A percentile compares a stretch with the other conserved stretches of the same genome.
Conservation (phyloP, 495 filamentous ascomycete genomes). For the Daldinia bambusicola region DNA sequence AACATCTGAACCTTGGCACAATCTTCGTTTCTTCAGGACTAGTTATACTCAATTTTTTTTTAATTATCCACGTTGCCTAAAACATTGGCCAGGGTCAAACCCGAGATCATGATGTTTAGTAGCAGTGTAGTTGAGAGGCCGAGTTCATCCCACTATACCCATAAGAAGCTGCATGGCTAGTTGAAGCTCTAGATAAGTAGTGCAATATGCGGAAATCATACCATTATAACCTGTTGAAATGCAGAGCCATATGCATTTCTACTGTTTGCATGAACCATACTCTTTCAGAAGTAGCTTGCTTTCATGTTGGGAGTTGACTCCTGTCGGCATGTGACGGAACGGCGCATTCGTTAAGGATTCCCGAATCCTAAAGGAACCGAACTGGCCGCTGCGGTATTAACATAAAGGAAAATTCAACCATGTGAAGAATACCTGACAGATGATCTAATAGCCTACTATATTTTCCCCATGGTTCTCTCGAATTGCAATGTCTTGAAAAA, state of each 20-base stretch:
- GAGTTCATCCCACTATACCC: background rate
- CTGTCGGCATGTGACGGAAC: constrained; percentile 7
- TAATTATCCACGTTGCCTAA: background rate
- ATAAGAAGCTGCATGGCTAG: background rate
- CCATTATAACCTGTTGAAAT: background rate
- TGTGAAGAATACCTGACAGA: background rate
- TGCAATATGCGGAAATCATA: background rate
- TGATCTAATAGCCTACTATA: constrained; percentile 4
- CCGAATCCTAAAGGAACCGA: constrained; percentile 18
- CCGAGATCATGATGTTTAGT: background rate
- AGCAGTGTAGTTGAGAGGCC: background rate
- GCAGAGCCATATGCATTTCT: background rate
- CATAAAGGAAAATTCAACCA: background rate
- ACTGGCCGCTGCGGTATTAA: background rate
- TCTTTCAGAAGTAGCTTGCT: constrained; percentile 25
- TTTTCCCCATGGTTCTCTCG: background rate
- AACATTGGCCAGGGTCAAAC: background rate
- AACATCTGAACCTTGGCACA: no score
- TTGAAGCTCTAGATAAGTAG: background rate
- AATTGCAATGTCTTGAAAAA: constrained; percentile 10
- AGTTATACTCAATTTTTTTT: background rate
- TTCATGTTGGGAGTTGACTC: constrained; percentile 16
- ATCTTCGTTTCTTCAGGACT: no score
- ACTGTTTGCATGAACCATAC: constrained; percentile 11
- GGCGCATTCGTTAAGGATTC: constrained; percentile 12